Evolutionary conservation across 768 basidiomycete genomes (phyloP).

Genomic region (Lanmaoa rubissima): DNA sequence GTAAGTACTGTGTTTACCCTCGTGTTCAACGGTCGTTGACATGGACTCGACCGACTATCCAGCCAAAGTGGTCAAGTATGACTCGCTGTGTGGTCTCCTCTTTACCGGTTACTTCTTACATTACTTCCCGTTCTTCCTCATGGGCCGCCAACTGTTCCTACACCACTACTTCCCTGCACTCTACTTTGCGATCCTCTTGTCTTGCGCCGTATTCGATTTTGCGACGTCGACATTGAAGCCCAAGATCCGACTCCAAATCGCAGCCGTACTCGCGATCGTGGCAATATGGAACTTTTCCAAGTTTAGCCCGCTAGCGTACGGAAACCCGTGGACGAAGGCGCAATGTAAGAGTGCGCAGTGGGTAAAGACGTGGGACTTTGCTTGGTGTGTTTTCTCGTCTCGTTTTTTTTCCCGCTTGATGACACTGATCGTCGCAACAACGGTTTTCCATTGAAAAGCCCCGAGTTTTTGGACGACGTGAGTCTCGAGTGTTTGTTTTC

Average conservation of each 20-base stretch:
- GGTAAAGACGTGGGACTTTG: slow-evolving; percentile 96
- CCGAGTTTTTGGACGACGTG: slow-evolving; percentile 69
- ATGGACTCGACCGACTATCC: not conserved
- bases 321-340: slow-evolving; percentile 78
- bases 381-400: slow-evolving; percentile 52
- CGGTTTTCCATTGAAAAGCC: slow-evolving; percentile 35
- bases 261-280: slow-evolving; percentile 66
- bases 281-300: slow-evolving; percentile 76
- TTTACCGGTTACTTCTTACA: slow-evolving; percentile 90
- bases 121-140: slow-evolving; percentile 96
- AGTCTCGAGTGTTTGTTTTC: slow-evolving; percentile 24
- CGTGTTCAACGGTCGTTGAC: not conserved
- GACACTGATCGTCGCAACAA: not conserved
- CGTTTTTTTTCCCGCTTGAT: not conserved
- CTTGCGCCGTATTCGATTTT: slow-evolving; percentile 79
- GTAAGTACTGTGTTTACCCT: slow-evolving; percentile 44
- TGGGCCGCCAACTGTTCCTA: slow-evolving; percentile 95
- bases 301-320: slow-evolving; percentile 84
- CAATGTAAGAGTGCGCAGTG: slow-evolving; percentile 78
- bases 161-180: slow-evolving; percentile 98
- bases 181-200: slow-evolving; percentile 86
- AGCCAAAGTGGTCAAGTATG: slow-evolving; percentile 93
- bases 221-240: slow-evolving; percentile 77
- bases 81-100: slow-evolving; percentile 85
- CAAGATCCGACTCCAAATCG: slow-evolving; percentile 75